Base-by-base conservation (phyloP, 2,329 filamentous ascomycete species). In the Camptophora hylomeconis region DNA sequence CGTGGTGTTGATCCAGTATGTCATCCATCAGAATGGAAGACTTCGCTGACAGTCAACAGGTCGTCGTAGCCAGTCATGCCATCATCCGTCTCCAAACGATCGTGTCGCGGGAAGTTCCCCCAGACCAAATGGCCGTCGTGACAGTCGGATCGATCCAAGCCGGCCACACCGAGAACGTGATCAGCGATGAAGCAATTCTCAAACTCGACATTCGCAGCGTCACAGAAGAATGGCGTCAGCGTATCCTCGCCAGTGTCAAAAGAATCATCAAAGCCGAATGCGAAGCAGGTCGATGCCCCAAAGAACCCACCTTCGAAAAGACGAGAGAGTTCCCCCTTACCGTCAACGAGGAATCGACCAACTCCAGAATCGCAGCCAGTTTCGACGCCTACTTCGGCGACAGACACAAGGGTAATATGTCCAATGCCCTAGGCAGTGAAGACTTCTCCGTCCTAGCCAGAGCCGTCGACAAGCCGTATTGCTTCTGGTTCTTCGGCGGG, bases 91-190 rank as follows among this genome's bases (percentile, higher is more conserved):
- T 75, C 12, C 71, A 74, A 47, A 61, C 58, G 9, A 64, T 75
- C 19, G 66, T 69, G 12, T 58, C 59, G 14, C 52, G 69, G 10
- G 68, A 72, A 47, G 49, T 67, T 3, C 55, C 67, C 33, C 60
- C 68, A 25, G 34, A 54, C 16, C 67, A 73, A 32, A 51, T 61
- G 10, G 66, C 60, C 6, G 69, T 74, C 7, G 54, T 75, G 5
- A 73, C 69, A 0, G 65, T 72, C 6, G 67, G 65, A 5, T 60
- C 58, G 29, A 49, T 75, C 11, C 61, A 70, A 36, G 68, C 65
- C 0, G 71, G 71, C 3, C 60, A 69, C 36, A 60, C 65, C 1
- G 69, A 72, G 43, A 75, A 74, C 41, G 61, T 75, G 27, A 72
- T 75, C 29, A 54, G 64, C 0, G 65, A 67, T 28, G 44, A 56